Evolutionary conservation across 1,139 yeast species (phyloP).

Genomic region (Kurtzmaniella quercitrusa): DNA sequence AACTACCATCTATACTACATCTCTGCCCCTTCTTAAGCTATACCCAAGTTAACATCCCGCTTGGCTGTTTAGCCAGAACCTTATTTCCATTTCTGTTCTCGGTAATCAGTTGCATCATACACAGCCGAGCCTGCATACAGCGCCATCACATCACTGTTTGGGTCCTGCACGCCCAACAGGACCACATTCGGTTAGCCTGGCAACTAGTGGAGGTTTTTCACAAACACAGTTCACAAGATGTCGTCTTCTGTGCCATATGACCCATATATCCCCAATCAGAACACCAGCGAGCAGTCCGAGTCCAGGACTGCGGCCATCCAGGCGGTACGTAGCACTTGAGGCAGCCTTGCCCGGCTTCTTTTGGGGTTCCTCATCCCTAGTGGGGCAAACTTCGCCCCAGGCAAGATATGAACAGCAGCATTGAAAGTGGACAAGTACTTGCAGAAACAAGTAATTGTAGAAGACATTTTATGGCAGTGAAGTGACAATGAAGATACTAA

Average conservation of each 20-base stretch:
- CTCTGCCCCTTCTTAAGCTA: too few relatives aligned
- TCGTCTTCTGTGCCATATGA: constrained; percentile 86
- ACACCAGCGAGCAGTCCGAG: constrained; percentile 49
- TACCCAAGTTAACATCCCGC: too few relatives aligned
- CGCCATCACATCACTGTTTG: not conserved
- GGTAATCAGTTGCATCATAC: too few relatives aligned
- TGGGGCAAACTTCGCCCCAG: too few relatives aligned
- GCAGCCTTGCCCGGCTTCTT: not conserved
- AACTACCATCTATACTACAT: too few relatives aligned
- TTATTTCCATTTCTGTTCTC: too few relatives aligned
- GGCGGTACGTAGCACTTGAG: constrained; percentile 49
- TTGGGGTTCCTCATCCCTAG: too few relatives aligned
- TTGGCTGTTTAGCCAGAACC: too few relatives aligned
- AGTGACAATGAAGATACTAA: not conserved
- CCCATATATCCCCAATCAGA: constrained; percentile 75
- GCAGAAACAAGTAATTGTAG: too few relatives aligned
- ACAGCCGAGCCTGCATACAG: constrained; percentile 1
- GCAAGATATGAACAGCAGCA: too few relatives aligned
- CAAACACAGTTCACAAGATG: constrained; percentile 30
- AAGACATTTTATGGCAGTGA: too few relatives aligned
- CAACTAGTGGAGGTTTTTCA: not conserved
- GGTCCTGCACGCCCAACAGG: not conserved
- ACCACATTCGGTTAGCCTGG: not conserved
- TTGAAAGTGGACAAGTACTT: too few relatives aligned
- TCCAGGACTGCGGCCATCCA: constrained; percentile 81